Evolutionary conservation across 148 eudicot genomes (phyloP), one percentile per base, ranked within the genome.

Genomic region (Vaccinium vitisidaea): DNA sequence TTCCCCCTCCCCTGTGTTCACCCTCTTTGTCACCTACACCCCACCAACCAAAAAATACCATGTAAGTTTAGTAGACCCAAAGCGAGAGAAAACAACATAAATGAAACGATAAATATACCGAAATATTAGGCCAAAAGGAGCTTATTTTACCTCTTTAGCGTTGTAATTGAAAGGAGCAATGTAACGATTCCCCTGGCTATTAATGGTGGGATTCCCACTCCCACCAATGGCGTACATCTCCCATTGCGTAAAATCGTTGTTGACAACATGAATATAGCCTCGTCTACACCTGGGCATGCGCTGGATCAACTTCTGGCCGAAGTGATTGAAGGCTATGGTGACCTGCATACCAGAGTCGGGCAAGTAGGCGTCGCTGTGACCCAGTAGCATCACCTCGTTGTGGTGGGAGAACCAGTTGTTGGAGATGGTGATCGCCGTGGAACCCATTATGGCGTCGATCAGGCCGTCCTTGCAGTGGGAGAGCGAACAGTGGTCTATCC

Each of bases 211-310:
- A 84, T 89, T 95, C 0, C 94, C 97, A 59, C 99, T 97, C 13
- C 99, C 99, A 5, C 99, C 99, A 49, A 97, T 95, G 0, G 99
- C 99, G 83, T 97, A 97, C 99, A 97, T 97, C 83, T 97, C 98
- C 99, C 99, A 97, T 75, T 89, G 89, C 1, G 97, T 93, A 80
- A 90, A 97, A 67, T 94, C 98, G 71, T 97, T 97, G 80, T 97
- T 97, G 5, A 97, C 98, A 1, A 97, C 99, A 75, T 97, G 99
- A 73, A 97, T 94, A 30, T 94, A 97, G 65, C 99, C 99, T 84
- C 91, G 88, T 30, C 99, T 88, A 71, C 99, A 97, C 86, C 99
- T 89, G 4, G 99, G 99, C 98, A 97, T 97, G 87, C 99, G 91
- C 75, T 97, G 99, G 2, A 97, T 85, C 84, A 97, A 77, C 39